Percentiles rank a stretch among this genome's conserved stretches.
Evolutionary conservation across 306 rosid genomes (phyloP).

Genomic region (Carpinus viminea): DNA sequence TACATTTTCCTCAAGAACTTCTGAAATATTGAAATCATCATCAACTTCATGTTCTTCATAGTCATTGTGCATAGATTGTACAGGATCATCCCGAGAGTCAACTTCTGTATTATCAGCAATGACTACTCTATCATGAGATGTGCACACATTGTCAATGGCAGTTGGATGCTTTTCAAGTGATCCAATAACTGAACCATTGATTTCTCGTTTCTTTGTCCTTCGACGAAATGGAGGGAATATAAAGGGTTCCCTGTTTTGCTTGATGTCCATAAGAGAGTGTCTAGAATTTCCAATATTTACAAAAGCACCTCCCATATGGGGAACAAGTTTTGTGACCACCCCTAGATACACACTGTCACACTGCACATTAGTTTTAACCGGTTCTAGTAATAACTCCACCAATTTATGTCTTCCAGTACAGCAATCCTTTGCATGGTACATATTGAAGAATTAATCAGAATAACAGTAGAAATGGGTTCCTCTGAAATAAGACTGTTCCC

Average conservation of each 20-base stretch:
- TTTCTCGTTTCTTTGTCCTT: slow-evolving; percentile 48
- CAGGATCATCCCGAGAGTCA: slow-evolving; percentile 45
- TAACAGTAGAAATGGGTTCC: slow-evolving; percentile 61
- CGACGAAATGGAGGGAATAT: slow-evolving; percentile 83
- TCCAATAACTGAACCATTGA: slow-evolving; percentile 29
- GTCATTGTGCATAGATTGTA: slow-evolving; percentile 50
- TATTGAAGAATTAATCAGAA: slow-evolving; percentile 89
- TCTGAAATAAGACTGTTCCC: slow-evolving; percentile 36
- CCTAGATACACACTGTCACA: slow-evolving; percentile 92
- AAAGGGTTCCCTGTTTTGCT: slow-evolving; percentile 80
- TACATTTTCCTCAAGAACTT: slow-evolving; percentile 54
- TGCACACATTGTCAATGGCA: slow-evolving; percentile 38
- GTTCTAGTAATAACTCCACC: slow-evolving; percentile 89
- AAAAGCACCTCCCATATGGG: slow-evolving; percentile 97
- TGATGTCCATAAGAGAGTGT: slow-evolving; percentile 83
- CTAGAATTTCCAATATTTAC: slow-evolving; percentile 80
- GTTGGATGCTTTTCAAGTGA: slow-evolving; percentile 25
- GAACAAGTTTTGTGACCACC: slow-evolving; percentile 80
- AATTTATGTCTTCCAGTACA: slow-evolving; percentile 80
- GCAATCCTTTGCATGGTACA: slow-evolving; percentile 99
- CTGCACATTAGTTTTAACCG: slow-evolving; percentile 91
- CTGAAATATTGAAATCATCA: slow-evolving; percentile 69
- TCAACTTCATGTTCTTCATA: slow-evolving; percentile 69
- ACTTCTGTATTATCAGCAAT: slow-evolving; percentile 40
- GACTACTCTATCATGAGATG: slow-evolving; percentile 32